Conservation (phyloP, 805 yeast species). For the Myxozyma lipomycoides region DNA sequence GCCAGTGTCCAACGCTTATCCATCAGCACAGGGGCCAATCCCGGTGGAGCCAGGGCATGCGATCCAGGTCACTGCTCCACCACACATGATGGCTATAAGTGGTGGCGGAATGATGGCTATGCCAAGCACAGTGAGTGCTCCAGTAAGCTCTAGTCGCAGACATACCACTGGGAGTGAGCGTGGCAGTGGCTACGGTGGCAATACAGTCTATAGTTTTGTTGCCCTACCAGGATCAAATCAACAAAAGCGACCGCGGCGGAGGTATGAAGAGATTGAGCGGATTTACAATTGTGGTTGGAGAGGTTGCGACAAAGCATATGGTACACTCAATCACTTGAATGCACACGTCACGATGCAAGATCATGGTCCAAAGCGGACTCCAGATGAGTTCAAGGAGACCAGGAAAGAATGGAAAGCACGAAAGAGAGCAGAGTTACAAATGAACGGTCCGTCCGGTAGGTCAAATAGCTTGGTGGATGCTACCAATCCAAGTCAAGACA, state of each 20-base stretch:
- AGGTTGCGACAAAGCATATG: constrained; percentile 53
- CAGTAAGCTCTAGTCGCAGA: not conserved
- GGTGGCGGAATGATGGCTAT: not conserved
- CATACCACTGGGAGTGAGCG: not conserved
- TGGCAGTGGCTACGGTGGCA: constrained; percentile 3
- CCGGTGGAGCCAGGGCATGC: constrained; percentile 4
- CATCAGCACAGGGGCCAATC: constrained; percentile 2
- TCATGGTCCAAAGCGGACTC: constrained; percentile 53
- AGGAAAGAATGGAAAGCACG: constrained; percentile 44
- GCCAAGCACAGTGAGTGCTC: not conserved
- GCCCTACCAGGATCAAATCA: constrained; percentile 33
- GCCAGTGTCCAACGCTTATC: constrained; percentile 12
- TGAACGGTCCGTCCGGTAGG: too few relatives aligned
- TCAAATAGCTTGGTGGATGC: too few relatives aligned
- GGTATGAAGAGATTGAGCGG: constrained; percentile 54
- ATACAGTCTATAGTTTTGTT: constrained; percentile 30
- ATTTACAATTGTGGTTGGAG: constrained; percentile 48
- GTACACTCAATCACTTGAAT: constrained; percentile 57
- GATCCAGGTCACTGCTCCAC: too few relatives aligned
- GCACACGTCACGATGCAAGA: constrained; percentile 52
- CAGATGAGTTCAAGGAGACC: constrained; percentile 52
- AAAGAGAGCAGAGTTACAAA: constrained; percentile 37
- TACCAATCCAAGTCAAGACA: too few relatives aligned
- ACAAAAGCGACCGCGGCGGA: constrained; percentile 50
- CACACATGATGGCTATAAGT: too few relatives aligned